A percentile compares a stretch with the other conserved stretches of the same genome.
Conservation (phyloP, 306 rosid genomes). For the Inga oerstediana region DNA sequence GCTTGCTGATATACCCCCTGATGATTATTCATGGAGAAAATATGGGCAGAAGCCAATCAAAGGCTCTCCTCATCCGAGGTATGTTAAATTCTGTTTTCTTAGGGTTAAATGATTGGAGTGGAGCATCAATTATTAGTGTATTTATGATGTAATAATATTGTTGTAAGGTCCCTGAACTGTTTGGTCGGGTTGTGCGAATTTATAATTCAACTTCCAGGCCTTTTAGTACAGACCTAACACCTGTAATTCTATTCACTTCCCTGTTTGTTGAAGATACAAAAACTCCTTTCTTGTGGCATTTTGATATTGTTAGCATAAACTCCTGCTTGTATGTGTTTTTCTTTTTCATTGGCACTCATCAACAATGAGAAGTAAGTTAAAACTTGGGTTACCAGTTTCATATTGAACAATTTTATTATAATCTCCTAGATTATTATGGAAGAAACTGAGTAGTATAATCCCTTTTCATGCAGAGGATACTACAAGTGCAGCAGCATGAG, state of each 20-base stretch:
- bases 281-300: not conserved
- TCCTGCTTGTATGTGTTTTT: not conserved
- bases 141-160: not conserved
- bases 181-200: constrained; percentile 25
- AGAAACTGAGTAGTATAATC: constrained; percentile 28
- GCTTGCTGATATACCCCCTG: constrained; percentile 97
- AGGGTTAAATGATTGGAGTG: constrained; percentile 16
- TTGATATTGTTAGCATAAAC: constrained; percentile 19
- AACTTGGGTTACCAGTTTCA: not conserved
- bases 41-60: constrained; percentile 99
- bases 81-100: constrained; percentile 26
- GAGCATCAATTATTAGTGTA: not conserved
- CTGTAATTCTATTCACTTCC: constrained; percentile 1
- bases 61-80: constrained; percentile 99
- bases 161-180: constrained; percentile 10
- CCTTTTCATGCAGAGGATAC: constrained; percentile 77
- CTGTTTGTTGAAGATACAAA: constrained; percentile 14
- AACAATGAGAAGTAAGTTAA: constrained; percentile 1
- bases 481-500: constrained; percentile 99
- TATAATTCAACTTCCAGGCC: constrained; percentile 19
- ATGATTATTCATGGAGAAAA: constrained; percentile 99
- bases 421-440: constrained; percentile 11
- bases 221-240: constrained; percentile 10
- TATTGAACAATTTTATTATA: not conserved
- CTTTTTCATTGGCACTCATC: not conserved